Base-by-base conservation (phyloP, 1,139 yeast species). In the Meyerozyma sp. region DNA sequence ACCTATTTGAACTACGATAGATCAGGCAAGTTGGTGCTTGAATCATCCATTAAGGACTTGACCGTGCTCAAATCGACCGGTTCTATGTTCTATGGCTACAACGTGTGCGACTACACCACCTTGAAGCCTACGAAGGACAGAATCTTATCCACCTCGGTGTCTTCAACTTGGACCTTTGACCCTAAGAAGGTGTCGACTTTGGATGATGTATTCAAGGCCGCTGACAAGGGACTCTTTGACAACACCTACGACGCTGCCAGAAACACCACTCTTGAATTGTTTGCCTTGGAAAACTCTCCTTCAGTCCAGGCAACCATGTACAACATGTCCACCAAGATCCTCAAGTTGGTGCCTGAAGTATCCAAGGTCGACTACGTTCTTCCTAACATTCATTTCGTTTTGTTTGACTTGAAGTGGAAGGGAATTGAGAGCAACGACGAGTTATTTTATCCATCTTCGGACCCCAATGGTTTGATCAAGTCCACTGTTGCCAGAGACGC, bases 301-400 rank as follows among this genome's bases (percentile, higher is more conserved):
- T 84, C 95, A 14, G 97, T 90, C 41, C 97, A 90, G 70, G 96
- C 95, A 37, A 90, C 96, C 49, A 89, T 89, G 96, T 90, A 81
- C 75, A 87, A 89, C 73, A 90, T 90, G 93, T 76, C 88, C 35
- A 74, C 79, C 49, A 81, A 80, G 51, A 88, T 90, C 52, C 76
- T 90, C 59, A 73, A 69, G 43, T 61, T 58, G 42, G 83, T 79
- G 46, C 73, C 81, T 6, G 73, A 73, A 49, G 72, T 90, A 44
- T 77, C 71, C 47, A 72, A 73, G 40, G 96, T 89, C 37, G 66
- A 82, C 44, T 90, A 87, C 64, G 68, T 77, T 36, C 77, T 90
- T 59, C 97, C 97, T 58, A 90, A 90, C 76, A 90, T 87, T 68
- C 97, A 90, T 65, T 90, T 84, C 70, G 78, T 90, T 58, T 77